These are phyloP conservation scores for Paramecium octaurelia DNA, from an alignment of 73 alveolate species.

Conservation along the genomic window DNA sequence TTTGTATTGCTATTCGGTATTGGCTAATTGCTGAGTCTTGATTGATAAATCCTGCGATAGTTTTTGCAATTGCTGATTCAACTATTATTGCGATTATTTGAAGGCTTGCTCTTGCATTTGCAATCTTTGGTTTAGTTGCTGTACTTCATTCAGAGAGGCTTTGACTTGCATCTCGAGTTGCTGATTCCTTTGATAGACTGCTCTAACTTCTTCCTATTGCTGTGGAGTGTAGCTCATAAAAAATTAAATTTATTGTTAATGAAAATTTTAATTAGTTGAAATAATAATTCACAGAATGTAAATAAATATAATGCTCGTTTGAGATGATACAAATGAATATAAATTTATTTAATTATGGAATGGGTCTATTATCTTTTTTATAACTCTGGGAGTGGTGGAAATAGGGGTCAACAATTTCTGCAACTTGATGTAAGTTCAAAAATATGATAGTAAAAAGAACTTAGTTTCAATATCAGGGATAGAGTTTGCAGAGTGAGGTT, in stretches of 20 bases:
- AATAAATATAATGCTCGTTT: not conserved
- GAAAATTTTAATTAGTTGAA: not conserved
- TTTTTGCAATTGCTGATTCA: not conserved
- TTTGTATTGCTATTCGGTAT: not conserved
- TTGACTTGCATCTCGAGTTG: not conserved
- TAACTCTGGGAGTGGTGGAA: not conserved
- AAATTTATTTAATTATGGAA: not conserved
- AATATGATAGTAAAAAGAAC: not conserved
- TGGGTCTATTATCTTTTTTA: not conserved
- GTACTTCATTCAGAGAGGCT: not conserved
- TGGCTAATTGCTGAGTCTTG: not conserved
- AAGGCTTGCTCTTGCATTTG: not conserved
- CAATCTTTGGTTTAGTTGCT: not conserved
- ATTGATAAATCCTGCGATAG: not conserved
- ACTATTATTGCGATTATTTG: not conserved
- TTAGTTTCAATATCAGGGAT: not conserved
- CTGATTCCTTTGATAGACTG: not conserved
- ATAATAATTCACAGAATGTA: not conserved
- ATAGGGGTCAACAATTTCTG: not conserved
- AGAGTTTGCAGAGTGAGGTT: not conserved
- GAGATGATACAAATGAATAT: not conserved
- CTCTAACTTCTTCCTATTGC: not conserved
- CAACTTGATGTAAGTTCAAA: not conserved
- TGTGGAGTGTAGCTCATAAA: not conserved
- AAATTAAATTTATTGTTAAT: not conserved